Evolutionary conservation across 129 eudicot genomes (phyloP), one percentile per base, ranked within the genome.

Genomic region (Flaveria brownii): DNA sequence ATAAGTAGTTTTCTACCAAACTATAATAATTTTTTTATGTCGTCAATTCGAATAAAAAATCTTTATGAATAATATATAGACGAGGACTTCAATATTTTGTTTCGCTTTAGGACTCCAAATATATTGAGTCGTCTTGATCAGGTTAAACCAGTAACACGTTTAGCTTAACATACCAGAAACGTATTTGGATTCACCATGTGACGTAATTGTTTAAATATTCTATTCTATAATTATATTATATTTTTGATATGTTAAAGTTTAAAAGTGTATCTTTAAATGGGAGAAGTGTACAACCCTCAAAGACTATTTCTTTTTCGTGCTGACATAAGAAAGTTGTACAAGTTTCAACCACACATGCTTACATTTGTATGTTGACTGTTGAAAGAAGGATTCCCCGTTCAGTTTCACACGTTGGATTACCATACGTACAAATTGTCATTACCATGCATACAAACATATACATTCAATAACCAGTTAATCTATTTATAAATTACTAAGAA

Each of bases 401-500:
- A 61, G 47, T 46, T 42, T 61, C 71, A 18, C 79, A 62, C 62
- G 50, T 75, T 71, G 52, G 70, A 57, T 68, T 16, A 39, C 3
- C 22, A 36, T 14, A n/a, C 23, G 30, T 71, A 71, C 28, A 52
- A 28, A 51, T n/a, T 71, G 76, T 52, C 76, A 39, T 71, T 51
- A 52, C 46, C 75, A 71, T 71, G 47, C 75, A 50, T 9, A 71
- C 45, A 50, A 71, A 70, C 75, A 49, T 15, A 49, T 70, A 36
- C 13, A 45, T 45, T 25, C 16, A 60, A 60, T 25, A 1, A 12
- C 26, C 42, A 14, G 6, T 57, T 57, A 9, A 45, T 11, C 13
- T 45, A 45, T 1, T 45, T 8, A 36, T 36, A 36, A 4, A 5
- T 4, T 36, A 36, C 41, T 36, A 36, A 36, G 41, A 36, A 36